Base-by-base conservation (phyloP, 116 monocot genomes). In the Iris pallida region DNA sequence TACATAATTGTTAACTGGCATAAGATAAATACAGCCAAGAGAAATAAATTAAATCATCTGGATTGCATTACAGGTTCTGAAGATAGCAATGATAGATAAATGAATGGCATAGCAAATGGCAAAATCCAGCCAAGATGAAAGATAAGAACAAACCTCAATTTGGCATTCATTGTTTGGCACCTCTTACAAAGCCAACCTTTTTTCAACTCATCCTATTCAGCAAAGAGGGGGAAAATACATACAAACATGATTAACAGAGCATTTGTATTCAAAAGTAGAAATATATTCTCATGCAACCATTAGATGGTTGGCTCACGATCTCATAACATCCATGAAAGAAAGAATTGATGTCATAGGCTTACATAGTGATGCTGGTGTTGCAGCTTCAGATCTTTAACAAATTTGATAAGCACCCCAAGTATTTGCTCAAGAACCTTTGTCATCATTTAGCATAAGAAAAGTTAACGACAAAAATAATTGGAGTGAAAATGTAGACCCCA, bases 121-220 rank as follows among this genome's bases (percentile, higher is more conserved):
- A 68, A 16, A 8, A 10, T 6, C 47, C 60, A 73, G 20, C 7
- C 17, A 74, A 48, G 7, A 8, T 20, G 45, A 42, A 13, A 43
- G 17, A 20, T 68, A 16, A 78, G 19, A 47, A 72, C 80, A 70
- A 61, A 97, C 97, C 97, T 85, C 74, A 97, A 78, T 80, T 97
- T 97, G 73, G 89, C 92, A 84, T 88, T 89, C 87, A 97, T 89
- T 63, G 97, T 92, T 73, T 92, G 92, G 67, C 92, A 97, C 75
- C 97, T 83, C 74, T 97, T 97, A 66, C 85, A 87, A 72, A 92
- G 80, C 97, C 97, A 97, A 56, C 70, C 83, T 80, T 97, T 97
- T 66, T 79, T 89, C 75, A 92, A 19, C 66, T 97, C 85, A 75
- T 97, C 92, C 97, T 97, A 75, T 67, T 64, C 8, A 73, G 84